Base-by-base conservation (phyloP, 2,329 filamentous ascomycete genomes). In the Niveomyces coronatus region DNA sequence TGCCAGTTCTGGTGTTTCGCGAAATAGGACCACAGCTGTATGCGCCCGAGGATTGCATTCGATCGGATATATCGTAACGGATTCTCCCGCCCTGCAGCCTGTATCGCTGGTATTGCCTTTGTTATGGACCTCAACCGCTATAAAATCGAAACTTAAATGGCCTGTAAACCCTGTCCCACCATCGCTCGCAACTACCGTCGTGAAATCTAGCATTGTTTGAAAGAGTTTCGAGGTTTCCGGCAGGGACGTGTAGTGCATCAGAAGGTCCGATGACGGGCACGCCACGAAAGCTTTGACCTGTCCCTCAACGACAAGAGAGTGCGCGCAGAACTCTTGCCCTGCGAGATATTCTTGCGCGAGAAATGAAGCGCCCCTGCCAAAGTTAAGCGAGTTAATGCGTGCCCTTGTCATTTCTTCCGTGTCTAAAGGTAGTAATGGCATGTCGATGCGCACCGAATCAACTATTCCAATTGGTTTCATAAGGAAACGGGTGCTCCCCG, bases 31-130 rank as follows among this genome's bases (percentile, higher is more conserved):
- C 0, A 79, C 71, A 0, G 80, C 80, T 0, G 80, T 85, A 48
- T 85, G 79, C 0, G 74, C 75, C 11, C 80, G 63, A 0, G 80
- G 80, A 40, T 84, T 85, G 50, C 79, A 84, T 51, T 84, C 79
- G 40, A 85, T 84, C 0, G 79, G 76, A 45, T 75, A 79, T 2
- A 84, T 53, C 4, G 39, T 38, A 4, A 44, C 36, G 0, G 14
- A 4, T 26, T 16, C 14, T n/a, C n/a, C n/a, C n/a, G n/a, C n/a
- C n/a, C n/a, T n/a, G n/a, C n/a, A n/a, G n/a, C n/a, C n/a, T n/a
- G n/a, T n/a, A n/a, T 31, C 23, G 28, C 28, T 10, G 4, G 36
- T 24, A 5, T 16, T 13, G 9, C 10, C 19, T 13, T 19, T 6
- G 16, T n/a, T 29, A 29, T 8, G 8, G 6, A 8, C 27, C 29